phyloP scores from a whole-genome alignment of 2,329 filamentous ascomycete species.

The Cladosporium oxysporum region DNA sequence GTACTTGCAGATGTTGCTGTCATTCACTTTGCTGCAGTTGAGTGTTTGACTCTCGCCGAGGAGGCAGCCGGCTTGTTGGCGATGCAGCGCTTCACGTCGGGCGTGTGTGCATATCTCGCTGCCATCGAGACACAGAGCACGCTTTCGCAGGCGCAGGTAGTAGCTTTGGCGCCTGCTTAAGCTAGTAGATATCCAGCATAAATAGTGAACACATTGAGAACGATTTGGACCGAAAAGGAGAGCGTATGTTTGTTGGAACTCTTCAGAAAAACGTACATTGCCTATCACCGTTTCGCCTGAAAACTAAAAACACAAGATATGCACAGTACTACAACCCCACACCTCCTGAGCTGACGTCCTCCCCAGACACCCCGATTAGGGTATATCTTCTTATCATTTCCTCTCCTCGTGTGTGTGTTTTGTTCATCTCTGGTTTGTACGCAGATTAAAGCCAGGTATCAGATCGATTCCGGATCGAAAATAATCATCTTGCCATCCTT shows the following conservation, averaged over 20 bases:
- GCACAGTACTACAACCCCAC: constrained; percentile 17
- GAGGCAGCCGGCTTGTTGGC: not conserved
- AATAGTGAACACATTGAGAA: not conserved
- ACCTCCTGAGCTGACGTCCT: constrained; percentile 14
- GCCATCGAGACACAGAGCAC: not conserved
- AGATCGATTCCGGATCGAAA: not conserved
- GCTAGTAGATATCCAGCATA: not conserved
- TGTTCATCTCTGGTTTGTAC: constrained; percentile 3
- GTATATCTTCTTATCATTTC: constrained; percentile 14
- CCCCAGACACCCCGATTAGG: constrained; percentile 18
- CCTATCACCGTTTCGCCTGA: constrained; percentile 11
- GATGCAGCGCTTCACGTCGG: not conserved
- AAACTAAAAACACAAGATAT: constrained; percentile 10
- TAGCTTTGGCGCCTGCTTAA: not conserved
- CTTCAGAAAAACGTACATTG: constrained; percentile 15
- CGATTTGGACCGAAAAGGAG: not conserved
- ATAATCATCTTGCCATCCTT: constrained; percentile 1
- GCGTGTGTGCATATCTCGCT: not conserved
- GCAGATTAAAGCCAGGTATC: constrained; percentile 10
- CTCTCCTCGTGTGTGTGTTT: not conserved
- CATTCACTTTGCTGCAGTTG: not conserved
- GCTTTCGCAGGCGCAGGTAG: not conserved
- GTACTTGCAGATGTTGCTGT: not conserved
- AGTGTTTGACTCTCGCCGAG: not conserved
- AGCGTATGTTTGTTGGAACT: not conserved